Conservation (phyloP, 2,329 filamentous ascomycete species). For the Beauveria sp. region DNA sequence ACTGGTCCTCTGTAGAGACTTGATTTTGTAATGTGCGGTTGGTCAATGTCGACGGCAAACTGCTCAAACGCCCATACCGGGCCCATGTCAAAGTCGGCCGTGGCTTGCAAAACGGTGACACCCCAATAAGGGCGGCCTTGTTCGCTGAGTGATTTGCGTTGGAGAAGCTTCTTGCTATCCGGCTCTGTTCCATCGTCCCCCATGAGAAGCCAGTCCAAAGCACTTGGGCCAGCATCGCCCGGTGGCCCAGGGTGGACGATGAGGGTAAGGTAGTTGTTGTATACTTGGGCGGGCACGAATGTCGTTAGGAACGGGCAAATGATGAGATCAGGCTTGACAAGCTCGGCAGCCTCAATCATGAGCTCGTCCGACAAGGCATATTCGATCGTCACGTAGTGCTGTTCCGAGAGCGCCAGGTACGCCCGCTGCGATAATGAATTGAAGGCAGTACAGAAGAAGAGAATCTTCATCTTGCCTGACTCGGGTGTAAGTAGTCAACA, state of each 20-base stretch:
- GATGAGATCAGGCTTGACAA: constrained; percentile 31
- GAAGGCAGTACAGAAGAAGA: constrained; percentile 38
- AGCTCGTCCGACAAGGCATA: constrained; percentile 26
- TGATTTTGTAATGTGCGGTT: constrained; percentile 30
- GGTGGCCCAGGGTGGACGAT: constrained; percentile 35
- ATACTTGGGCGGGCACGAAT: constrained; percentile 28
- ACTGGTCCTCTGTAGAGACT: constrained; percentile 31
- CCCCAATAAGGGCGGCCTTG: constrained; percentile 32
- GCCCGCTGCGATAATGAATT: constrained; percentile 35
- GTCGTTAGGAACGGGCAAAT: constrained; percentile 35
- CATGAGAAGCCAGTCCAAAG: constrained; percentile 34
- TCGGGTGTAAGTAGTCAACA: not conserved
- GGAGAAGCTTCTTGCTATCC: constrained; percentile 22
- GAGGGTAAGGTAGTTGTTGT: constrained; percentile 29
- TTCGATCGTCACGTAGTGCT: constrained; percentile 32
- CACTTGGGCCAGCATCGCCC: constrained; percentile 33
- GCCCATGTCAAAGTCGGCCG: constrained; percentile 33
- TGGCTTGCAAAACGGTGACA: constrained; percentile 32
- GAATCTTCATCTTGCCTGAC: constrained; percentile 27
- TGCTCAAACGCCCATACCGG: constrained; percentile 37
- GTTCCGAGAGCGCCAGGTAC: constrained; percentile 26
- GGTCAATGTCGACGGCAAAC: constrained; percentile 33
- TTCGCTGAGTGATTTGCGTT: constrained; percentile 17
- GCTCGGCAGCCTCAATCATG: constrained; percentile 30
- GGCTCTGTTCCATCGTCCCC: constrained; percentile 31